Evolutionary conservation across 2,329 filamentous ascomycete species (phyloP), one percentile per base, ranked within the genome.

Genomic region (Trichocomaceae sp.): DNA sequence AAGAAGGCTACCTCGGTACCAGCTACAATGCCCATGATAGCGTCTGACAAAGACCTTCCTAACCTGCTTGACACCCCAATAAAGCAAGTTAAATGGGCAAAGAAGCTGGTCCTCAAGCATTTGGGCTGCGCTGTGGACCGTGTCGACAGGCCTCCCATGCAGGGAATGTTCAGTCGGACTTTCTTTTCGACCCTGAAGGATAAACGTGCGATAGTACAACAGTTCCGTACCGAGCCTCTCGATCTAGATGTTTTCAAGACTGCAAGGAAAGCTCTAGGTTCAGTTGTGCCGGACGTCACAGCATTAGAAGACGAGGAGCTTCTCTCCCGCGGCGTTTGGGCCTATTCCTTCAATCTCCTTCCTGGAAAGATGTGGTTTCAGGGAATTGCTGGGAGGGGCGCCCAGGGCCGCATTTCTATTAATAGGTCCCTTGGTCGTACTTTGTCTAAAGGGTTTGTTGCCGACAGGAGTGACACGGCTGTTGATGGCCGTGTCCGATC

Each of bases 141-240:
- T 39, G 50, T 67, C 46, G 59, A 64, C 47, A 61, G 60, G 37
- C 65, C 62, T 56, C 61, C 58, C 19, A 63, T 66, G 31, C 61
- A 66, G 57, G 64, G 63, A 52, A 60, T 64, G 58, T 66, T 64
- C 52, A 64, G 63, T 37, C 61, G 61, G 52, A 64, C 63, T 39
- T 44, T 65, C 17, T 61, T 65, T 37, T 44, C 62, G 15, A 60
- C 60, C 29, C 50, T 66, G 19, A 54, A 41, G 12, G 55, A 63
- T 47, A 42, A 52, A 31, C 54, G 56, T 57, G 54, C 63, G 52
- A 54, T 62, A n/a, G 60, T 61, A 1, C 33, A 62, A 26, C 63
- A 64, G 42, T 63, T 63, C 49, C 59, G 59, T 31, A 49, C 29
- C 19, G 17, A 37, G 37, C n/a, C 9, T 9, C 47, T 37, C 12